Evolutionary conservation across 1,139 yeast genomes (phyloP), one percentile per base, ranked within the genome.

Genomic region (Candida neerlandica): DNA sequence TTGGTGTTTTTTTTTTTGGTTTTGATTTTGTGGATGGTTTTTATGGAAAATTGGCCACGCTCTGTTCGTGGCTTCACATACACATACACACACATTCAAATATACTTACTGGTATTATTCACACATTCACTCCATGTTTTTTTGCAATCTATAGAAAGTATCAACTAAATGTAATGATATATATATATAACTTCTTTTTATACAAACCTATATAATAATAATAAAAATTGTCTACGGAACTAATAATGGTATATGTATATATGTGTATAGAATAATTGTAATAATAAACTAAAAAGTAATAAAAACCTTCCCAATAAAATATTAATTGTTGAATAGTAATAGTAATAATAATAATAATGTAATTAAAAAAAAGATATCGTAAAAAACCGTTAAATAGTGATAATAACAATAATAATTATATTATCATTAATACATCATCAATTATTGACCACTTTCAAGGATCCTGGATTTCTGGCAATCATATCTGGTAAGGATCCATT

Each of bases 401-500:
- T 2, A n/a, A 34, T 34, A 34, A 15, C 10, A 6, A 5, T 34
- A 34, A n/a, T 15, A 34, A 5, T 14, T 5, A 14, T 12, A 14
- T 10, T 34, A 34, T 34, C 21, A 15, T 2, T 15, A 15, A 19
- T 18, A 18, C 6, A 4, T 18, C 2, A 26, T 57, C 60, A 73
- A 51, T 70, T 70, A 59, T 76, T 76, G 21, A 76, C 80, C 51
- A 76, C 81, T 61, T 76, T 75, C 49, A 76, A 65, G 12, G 77
- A 71, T 16, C 79, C 77, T 4, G 76, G 76, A 46, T 70, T 70
- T 49, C 77, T 63, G n/a, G 76, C 71, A 49, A 70, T 70, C 79
- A 76, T 75, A 64, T 85, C 90, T 0, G 90, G 91, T 55, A 85
- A 69, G n/a, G 88, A 83, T 7, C 88, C 86, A 55, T 85, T 81